Evolutionary conservation across 2,329 filamentous ascomycete genomes (phyloP), one percentile per base, ranked within the genome.

Genomic region (Fusarium coffeatum): DNA sequence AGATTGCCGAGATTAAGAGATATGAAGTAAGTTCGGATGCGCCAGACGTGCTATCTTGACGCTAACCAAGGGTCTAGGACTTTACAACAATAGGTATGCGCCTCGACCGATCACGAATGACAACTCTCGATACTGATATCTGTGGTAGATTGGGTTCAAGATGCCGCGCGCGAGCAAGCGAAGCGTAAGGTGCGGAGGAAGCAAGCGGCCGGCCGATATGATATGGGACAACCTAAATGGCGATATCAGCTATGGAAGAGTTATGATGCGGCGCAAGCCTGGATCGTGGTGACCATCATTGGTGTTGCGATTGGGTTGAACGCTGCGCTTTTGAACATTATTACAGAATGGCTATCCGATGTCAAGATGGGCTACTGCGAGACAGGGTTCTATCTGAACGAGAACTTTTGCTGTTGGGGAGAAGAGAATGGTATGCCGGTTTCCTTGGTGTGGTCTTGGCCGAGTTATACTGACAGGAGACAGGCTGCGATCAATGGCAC

Each of bases 341-440:
- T 97, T 45, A 98, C 95, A 12, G 96, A 99, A 81, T 99, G 96
- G 95, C 84, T 99, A 67, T 92, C 93, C 37, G 96, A 99, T 81
- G 90, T 98, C 78, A 99, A 98, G 83, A 85, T 95, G 76, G 96
- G 96, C n/a, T 91, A 98, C 81, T 99, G 96, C 84, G 92, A 90
- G 15, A 98, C 94, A 11, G 95, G 90, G 5, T 99, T 98, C 80
- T 99, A 99, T 78, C 86, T 99, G 61, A 99, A 99, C 80, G 93
- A 98, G 85, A 92, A 89, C 78, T 99, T 99, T 80, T 99, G 96
- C 81, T 99, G 96, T 79, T 99, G 94, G 94, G 96, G 96, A 40
- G 92, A 96, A 59, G 94, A 98, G 74, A 91, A 89, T 77, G 94
- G 90, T 90, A 81, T 46, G 82, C 59, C 32, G 49, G 51, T 45